Evolutionary conservation across 345 rosid genomes (phyloP), one percentile per base, ranked within the genome.

Genomic region (Viola odorata): DNA sequence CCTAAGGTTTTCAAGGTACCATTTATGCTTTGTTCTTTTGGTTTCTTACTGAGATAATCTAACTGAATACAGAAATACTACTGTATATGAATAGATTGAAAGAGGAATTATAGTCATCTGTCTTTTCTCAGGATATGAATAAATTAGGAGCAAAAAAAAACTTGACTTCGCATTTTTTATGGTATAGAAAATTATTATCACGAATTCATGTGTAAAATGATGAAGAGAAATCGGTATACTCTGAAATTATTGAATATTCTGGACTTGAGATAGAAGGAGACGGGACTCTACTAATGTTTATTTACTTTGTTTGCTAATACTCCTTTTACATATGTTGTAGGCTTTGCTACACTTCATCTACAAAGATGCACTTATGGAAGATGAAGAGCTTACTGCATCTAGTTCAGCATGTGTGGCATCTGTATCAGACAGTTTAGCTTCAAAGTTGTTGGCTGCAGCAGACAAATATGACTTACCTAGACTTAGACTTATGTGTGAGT

Each of bases 1-100:
- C 97, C 90, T 32, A 82, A 73, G 64, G 95, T 94, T 68, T 87
- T 89, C 64, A 90, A 89, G 96, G 98, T 89, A 72, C 17, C 38
- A 57, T 13, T 5, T 5, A 7, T 7, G 13, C 10, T 11, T 47
- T 47, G 13, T 47, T 12, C 32, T 23, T 23, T 23, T 23, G 32
- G 32, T 23, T 23, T 23, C 32, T 23, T 23, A 1, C 32, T 23
- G 32, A 23, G 2, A 23, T 23, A 23, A 23, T 23, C 2, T 23
- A 23, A 23, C 32, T 23, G 32, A 23, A 23, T 23, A 23, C 32
- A 23, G 32, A 23, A n/a, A n/a, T n/a, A n/a, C n/a, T n/a, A n/a
- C n/a, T n/a, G n/a, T n/a, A n/a, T n/a, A n/a, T n/a, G n/a, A n/a
- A n/a, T n/a, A n/a, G n/a, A n/a, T n/a, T 23, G 32, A 23, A 23